Evolutionary conservation across 2,329 filamentous ascomycete genomes (phyloP), one percentile per base, ranked within the genome.

Genomic region (Fonsecaea erecta): DNA sequence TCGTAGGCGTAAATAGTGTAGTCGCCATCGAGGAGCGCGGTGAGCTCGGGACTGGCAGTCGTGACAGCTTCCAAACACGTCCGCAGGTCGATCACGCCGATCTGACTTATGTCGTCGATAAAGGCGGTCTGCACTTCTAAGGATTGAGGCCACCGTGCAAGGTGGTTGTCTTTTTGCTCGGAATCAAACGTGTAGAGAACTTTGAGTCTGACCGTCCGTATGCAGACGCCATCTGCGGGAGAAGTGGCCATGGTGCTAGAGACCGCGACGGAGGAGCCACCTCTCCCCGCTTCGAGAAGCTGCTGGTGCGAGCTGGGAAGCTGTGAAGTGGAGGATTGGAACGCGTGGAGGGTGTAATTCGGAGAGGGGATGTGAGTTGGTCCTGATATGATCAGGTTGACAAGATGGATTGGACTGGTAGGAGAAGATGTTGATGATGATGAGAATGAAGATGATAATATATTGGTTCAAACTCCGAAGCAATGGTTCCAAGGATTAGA

Each of bases 1-100:
- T 99, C 95, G 80, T 92, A 92, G 32, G 94, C 93, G 78, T 99
- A 99, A 63, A 99, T 88, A n/a, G 93, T 95, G 79, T 95, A 99
- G 79, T 99, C 93, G 77, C 86, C 80, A 79, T 90, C 84, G 66
- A 89, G 75, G 82, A 90, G 82, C 74, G 87, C 86, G 53, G 93
- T 82, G 52, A 99, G 85, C 79, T 99, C 95, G 40, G 95, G 95
- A 75, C 95, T 98, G 59, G 87, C 86, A 55, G 83, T 80, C 28
- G 87, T 84, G 71, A 99, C 89, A 63, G 93, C 91, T 76, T 94
- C 88, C 52, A 97, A 86, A 77, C 95, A 98, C 68, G 90, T 89
- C 71, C 89, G 89, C 60, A 98, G 83, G 77, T 97, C 93, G 70
- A 97, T 87, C 59, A 97, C 85, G 68, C 95, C 95, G 71, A 99